phyloP scores from a whole-genome alignment of 2,329 filamentous ascomycete genomes.

The Epichloe gansuensis region DNA sequence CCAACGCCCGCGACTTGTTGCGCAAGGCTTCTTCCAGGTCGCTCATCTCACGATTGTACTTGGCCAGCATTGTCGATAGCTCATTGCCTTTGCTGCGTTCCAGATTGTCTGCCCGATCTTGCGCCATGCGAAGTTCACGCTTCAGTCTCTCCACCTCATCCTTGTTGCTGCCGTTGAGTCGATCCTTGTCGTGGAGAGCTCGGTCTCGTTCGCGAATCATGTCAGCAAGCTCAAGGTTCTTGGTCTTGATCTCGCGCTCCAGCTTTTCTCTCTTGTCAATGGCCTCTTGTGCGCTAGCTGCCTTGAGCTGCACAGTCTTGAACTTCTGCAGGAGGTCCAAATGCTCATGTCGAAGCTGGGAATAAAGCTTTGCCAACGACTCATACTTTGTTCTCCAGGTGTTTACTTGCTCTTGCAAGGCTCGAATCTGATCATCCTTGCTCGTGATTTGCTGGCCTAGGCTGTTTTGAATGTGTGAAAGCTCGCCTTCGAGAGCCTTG shows the following conservation, averaged over 20 bases:
- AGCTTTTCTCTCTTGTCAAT: constrained; percentile 91
- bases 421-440: constrained; percentile 87
- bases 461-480: constrained; percentile 70
- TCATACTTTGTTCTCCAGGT: constrained; percentile 98
- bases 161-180: constrained; percentile 71
- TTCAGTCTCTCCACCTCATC: constrained; percentile 92
- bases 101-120: constrained; percentile 82
- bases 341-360: constrained; percentile 88
- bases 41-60: constrained; percentile 95
- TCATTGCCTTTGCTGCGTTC: constrained; percentile 92
- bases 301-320: constrained; percentile 91
- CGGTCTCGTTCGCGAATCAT: constrained; percentile 97
- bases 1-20: constrained; percentile 76
- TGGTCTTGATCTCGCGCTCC: constrained; percentile 95
- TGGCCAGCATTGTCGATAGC: constrained; percentile 83
- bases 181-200: constrained; percentile 85
- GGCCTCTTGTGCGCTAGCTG: constrained; percentile 90
- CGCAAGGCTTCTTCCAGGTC: constrained; percentile 87
- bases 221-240: constrained; percentile 95
- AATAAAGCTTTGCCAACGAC: constrained; percentile 90
- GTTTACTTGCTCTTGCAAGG: constrained; percentile 92
- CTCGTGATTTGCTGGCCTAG: constrained; percentile 75
- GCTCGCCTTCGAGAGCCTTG: constrained; percentile 81
- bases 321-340: constrained; percentile 91
- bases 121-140: constrained; percentile 82